Conservation (phyloP, 257 asterid species). For the Solanum pinnatisectum region DNA sequence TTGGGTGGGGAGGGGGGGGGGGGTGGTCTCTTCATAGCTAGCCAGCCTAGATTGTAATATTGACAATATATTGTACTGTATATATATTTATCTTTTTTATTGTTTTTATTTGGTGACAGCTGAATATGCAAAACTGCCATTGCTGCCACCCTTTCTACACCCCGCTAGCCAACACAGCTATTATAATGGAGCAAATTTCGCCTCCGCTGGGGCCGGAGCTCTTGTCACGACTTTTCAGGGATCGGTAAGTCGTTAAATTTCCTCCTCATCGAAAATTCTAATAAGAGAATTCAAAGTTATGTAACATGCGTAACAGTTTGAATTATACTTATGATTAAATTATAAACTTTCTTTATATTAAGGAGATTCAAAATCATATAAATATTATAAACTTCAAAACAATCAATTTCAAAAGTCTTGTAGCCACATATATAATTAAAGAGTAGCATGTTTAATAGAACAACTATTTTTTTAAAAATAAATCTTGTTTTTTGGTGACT, state of each 20-base stretch:
- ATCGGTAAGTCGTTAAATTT: slow-evolving; percentile 14
- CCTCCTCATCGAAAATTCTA: background rate
- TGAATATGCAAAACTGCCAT: slow-evolving; percentile 43
- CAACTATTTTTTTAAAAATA: no score
- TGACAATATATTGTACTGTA: background rate
- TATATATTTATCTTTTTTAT: background rate
- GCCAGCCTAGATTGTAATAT: background rate
- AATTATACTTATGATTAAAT: background rate
- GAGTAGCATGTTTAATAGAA: background rate
- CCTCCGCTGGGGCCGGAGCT: slow-evolving; percentile 75
- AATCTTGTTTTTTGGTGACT: background rate
- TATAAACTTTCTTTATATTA: background rate
- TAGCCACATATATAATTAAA: background rate
- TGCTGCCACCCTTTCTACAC: slow-evolving; percentile 44
- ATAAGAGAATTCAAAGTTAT: background rate
- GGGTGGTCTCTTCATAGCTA: background rate
- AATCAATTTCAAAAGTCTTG: no score
- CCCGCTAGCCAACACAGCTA: slow-evolving; percentile 9
- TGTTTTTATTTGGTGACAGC: slow-evolving; percentile 27
- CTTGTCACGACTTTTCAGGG: slow-evolving; percentile 43
- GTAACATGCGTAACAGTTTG: background rate
- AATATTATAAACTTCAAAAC: background rate
- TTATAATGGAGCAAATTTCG: slow-evolving; percentile 50
- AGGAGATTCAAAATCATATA: background rate
- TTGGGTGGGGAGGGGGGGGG: background rate